Percentiles rank a stretch among this genome's conserved stretches.
phyloP scores from a whole-genome alignment of 331 rosid genomes.

The Rhamnella rubrinervis region DNA sequence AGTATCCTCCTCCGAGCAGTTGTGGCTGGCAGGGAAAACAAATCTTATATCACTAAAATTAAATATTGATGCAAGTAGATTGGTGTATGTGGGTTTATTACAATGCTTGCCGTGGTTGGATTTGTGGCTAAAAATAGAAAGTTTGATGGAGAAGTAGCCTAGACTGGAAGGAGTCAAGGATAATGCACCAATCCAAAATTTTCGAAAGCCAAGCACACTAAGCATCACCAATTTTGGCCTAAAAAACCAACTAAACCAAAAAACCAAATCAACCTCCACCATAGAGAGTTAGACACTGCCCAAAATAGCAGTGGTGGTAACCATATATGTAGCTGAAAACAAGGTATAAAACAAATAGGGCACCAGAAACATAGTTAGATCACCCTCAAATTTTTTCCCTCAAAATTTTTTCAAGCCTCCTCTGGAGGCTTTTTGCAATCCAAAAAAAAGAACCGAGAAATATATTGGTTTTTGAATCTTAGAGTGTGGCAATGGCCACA shows the following conservation, averaged over 20 bases:
- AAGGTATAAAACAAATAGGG: constrained; percentile 22
- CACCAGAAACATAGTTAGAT: constrained; percentile 18
- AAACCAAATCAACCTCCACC: constrained; percentile 25
- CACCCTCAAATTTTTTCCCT: constrained; percentile 13
- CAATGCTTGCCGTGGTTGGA: neutral
- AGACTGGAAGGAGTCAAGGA: constrained; percentile 8
- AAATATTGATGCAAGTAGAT: too few species aligned
- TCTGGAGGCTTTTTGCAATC: constrained; percentile 25
- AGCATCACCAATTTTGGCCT: constrained; percentile 41
- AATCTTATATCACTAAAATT: neutral
- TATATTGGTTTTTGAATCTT: neutral
- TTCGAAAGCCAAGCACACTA: constrained; percentile 8
- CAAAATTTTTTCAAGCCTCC: constrained; percentile 32
- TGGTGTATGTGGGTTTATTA: neutral
- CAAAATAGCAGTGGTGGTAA: constrained; percentile 29
- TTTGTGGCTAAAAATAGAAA: constrained; percentile 3
- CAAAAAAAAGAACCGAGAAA: neutral
- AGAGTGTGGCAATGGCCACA: constrained; percentile 28
- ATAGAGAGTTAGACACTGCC: constrained; percentile 25
- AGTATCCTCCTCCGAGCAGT: too few species aligned
- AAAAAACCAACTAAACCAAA: constrained; percentile 18
- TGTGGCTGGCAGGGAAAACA: neutral
- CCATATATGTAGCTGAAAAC: constrained; percentile 17
- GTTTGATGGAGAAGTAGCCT: constrained; percentile 16
- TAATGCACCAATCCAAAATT: neutral